phyloP scores from a whole-genome alignment of 345 rosid species.

The Anacardium occidentale region DNA sequence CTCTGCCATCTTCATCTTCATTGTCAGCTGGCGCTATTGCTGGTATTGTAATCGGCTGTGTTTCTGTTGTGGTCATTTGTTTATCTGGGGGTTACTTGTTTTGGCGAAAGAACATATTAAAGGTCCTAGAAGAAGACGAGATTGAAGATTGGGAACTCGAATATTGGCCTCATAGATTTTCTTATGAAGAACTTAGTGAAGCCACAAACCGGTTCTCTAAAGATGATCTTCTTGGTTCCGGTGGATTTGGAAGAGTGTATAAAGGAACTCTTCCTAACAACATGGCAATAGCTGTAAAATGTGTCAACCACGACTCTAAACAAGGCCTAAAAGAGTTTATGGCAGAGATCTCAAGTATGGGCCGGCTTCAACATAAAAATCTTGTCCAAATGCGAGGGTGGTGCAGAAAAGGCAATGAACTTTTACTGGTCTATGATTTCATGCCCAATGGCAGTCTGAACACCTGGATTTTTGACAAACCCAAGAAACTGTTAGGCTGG shows the following conservation, averaged over 20 bases:
- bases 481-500: constrained; percentile 26
- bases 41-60: constrained; percentile 1
- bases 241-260: constrained; percentile 58
- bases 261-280: constrained; percentile 29
- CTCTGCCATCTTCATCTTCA: no score
- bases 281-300: constrained; percentile 31
- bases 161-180: constrained; percentile 52
- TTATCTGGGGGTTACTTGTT: neutral
- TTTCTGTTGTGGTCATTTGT: constrained; percentile 6
- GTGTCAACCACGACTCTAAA: constrained; percentile 30
- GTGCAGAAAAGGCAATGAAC: constrained; percentile 29
- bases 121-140: constrained; percentile 21
- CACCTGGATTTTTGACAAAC: no score
- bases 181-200: constrained; percentile 39
- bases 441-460: constrained; percentile 39
- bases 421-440: constrained; percentile 40
- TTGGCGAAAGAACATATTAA: constrained; percentile 1
- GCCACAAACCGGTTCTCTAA: constrained; percentile 51
- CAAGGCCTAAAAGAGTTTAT: constrained; percentile 41
- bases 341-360: constrained; percentile 38
- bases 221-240: constrained; percentile 45
- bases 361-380: constrained; percentile 38
- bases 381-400: constrained; percentile 37
- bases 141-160: constrained; percentile 54
- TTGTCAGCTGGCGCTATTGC: no score